phyloP scores from a whole-genome alignment of 1,284 basidiomycete genomes.

The Ceratobasidium sp. region DNA sequence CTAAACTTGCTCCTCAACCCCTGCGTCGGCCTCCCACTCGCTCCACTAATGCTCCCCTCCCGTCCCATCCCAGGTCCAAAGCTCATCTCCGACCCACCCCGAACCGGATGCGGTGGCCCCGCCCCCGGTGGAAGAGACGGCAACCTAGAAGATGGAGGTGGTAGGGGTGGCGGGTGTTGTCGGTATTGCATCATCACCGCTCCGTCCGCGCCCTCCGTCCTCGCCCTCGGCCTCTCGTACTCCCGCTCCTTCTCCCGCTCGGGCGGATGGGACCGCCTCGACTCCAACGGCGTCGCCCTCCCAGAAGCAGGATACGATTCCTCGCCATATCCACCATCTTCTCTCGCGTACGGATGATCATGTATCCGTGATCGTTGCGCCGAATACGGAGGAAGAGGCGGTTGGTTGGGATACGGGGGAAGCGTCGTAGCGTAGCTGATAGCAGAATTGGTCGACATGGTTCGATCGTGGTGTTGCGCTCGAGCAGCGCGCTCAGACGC shows the following conservation, averaged over 20 bases:
- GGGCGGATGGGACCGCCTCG: conserved; percentile 67
- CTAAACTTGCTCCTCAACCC: conserved; percentile 78
- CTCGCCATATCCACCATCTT: conserved; percentile 80
- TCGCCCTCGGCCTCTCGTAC: conserved; percentile 73
- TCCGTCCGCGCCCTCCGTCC: conserved; percentile 79
- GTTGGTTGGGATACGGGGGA: conserved; percentile 44
- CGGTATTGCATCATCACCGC: conserved; percentile 77
- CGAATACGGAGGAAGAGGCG: conserved; percentile 22
- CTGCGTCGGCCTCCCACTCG: background rate
- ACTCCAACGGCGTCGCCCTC: conserved; percentile 75
- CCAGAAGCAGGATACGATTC: conserved; percentile 63
- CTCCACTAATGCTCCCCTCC: conserved; percentile 61
- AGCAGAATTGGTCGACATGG: conserved; percentile 39
- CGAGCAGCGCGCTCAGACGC: conserved; percentile 50
- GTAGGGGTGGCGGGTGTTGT: conserved; percentile 52
- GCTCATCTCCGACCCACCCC: conserved; percentile 44
- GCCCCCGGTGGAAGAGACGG: conserved; percentile 50
- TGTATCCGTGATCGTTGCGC: conserved; percentile 63
- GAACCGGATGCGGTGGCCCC: conserved; percentile 37
- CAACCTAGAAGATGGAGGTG: conserved; percentile 49
- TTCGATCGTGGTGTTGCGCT: conserved; percentile 40
- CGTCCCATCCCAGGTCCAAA: conserved; percentile 62
- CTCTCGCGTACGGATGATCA: conserved; percentile 58
- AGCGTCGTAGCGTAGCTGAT: conserved; percentile 46
- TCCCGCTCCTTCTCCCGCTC: conserved; percentile 64